Percentiles rank a stretch among this genome's conserved stretches.
phyloP scores from a whole-genome alignment of 164 flowering plant species.

The Dillenia turbinata region DNA sequence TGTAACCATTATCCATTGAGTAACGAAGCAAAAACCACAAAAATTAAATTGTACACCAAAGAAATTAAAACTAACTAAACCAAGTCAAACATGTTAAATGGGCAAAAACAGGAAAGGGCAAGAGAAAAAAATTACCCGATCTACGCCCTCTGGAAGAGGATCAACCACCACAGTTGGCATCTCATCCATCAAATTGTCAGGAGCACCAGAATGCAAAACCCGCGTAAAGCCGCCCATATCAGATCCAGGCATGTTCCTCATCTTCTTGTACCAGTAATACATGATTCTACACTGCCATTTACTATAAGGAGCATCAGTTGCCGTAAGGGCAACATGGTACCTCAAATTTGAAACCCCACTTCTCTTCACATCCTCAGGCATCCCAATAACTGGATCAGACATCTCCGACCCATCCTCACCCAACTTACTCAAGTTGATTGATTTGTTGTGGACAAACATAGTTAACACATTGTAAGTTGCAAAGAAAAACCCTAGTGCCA shows the following conservation, averaged over 20 bases:
- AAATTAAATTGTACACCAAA: no score
- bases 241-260: conserved; percentile 71
- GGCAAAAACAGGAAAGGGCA: no score
- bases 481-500: conserved; percentile 52
- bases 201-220: conserved; percentile 83
- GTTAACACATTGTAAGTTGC: conserved; percentile 59
- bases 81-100: not conserved
- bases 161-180: conserved; percentile 90
- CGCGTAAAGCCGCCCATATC: conserved; percentile 94
- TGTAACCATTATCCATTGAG: not conserved
- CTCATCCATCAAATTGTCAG: conserved; percentile 86
- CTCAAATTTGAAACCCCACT: conserved; percentile 21
- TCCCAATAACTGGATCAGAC: conserved; percentile 52
- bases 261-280: conserved; percentile 92
- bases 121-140: conserved; percentile 46
- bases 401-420: conserved; percentile 12
- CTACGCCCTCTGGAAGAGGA: conserved; percentile 86
- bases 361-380: conserved; percentile 44
- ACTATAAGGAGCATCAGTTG: conserved; percentile 81
- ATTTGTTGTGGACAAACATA: conserved; percentile 36
- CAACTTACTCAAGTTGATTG: conserved; percentile 8
- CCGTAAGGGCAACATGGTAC: conserved; percentile 88
- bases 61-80: no score
- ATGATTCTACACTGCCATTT: conserved; percentile 96
- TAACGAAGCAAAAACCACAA: no score